phyloP scores from a whole-genome alignment of 768 basidiomycete species.

The Lactifluus subvellereus region DNA sequence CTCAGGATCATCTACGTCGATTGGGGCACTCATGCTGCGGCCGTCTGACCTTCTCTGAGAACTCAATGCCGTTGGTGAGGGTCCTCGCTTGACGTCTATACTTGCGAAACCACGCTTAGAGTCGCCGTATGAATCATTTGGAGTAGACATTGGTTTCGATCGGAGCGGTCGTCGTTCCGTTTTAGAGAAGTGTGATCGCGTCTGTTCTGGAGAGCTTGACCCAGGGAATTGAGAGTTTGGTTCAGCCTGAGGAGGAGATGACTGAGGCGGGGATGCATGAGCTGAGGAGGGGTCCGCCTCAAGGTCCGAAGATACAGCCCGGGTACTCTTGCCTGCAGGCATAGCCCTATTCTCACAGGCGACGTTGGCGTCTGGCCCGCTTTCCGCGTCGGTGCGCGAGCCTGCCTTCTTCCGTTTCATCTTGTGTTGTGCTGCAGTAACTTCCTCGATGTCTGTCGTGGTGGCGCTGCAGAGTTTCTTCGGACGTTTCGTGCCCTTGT shows the following conservation, averaged over 20 bases:
- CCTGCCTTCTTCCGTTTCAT: slow-evolving; percentile 21
- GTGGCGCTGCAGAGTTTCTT: slow-evolving; percentile 9
- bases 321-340: background rate
- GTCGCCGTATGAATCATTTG: background rate
- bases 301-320: background rate
- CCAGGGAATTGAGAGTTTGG: background rate
- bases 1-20: slow-evolving; percentile 4
- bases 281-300: background rate
- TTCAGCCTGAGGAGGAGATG: background rate
- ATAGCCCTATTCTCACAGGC: background rate
- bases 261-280: background rate
- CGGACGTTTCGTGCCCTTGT: slow-evolving; percentile 13
- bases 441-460: slow-evolving; percentile 12
- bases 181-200: background rate
- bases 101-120: background rate
- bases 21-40: background rate
- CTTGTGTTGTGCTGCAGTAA: background rate
- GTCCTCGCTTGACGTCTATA: background rate
- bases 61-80: background rate
- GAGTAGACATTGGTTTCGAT: background rate
- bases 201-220: background rate
- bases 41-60: background rate
- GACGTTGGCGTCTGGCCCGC: background rate
- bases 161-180: background rate
- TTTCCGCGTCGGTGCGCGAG: slow-evolving; percentile 13